Percentiles rank a stretch among this genome's conserved stretches.
Evolutionary conservation across 1,284 basidiomycete species (phyloP).

Genomic region (Neonothopanus nambi): DNA sequence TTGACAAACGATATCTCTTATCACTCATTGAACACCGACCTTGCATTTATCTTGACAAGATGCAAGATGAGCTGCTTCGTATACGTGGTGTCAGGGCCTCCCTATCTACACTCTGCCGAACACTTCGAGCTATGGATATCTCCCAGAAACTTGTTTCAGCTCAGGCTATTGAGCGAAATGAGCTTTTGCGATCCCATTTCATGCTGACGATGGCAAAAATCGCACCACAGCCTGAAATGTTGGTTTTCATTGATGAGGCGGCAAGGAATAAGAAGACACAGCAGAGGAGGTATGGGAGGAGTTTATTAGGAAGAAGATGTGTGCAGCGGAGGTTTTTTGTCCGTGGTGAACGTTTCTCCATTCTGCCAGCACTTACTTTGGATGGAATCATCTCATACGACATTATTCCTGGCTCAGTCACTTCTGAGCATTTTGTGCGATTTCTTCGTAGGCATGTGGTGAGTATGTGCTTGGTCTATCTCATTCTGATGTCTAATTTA

Average conservation of each 20-base stretch:
- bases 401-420: conserved; percentile 28
- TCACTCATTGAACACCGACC: conserved; percentile 10
- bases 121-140: conserved; percentile 16
- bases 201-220: conserved; percentile 26
- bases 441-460: conserved; percentile 25
- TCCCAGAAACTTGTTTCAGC: conserved; percentile 1
- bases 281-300: conserved; percentile 21
- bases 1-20: background rate
- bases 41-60: conserved; percentile 21
- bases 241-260: conserved; percentile 30
- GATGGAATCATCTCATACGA: conserved; percentile 29
- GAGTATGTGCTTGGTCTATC: conserved; percentile 3
- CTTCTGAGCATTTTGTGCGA: conserved; percentile 19
- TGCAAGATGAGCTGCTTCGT: conserved; percentile 17
- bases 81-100: conserved; percentile 15
- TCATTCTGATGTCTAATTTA: background rate
- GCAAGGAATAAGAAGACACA: conserved; percentile 23
- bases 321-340: conserved; percentile 19
- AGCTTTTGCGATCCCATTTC: conserved; percentile 21
- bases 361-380: conserved; percentile 14
- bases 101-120: conserved; percentile 18
- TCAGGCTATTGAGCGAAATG: conserved; percentile 23
- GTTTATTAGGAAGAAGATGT: conserved; percentile 20
- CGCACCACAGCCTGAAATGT: conserved; percentile 20
- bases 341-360: conserved; percentile 18